These are phyloP conservation scores for Auricularia auricula-judae DNA, from an alignment of 768 basidiomycete species.

Conservation along the genomic window DNA sequence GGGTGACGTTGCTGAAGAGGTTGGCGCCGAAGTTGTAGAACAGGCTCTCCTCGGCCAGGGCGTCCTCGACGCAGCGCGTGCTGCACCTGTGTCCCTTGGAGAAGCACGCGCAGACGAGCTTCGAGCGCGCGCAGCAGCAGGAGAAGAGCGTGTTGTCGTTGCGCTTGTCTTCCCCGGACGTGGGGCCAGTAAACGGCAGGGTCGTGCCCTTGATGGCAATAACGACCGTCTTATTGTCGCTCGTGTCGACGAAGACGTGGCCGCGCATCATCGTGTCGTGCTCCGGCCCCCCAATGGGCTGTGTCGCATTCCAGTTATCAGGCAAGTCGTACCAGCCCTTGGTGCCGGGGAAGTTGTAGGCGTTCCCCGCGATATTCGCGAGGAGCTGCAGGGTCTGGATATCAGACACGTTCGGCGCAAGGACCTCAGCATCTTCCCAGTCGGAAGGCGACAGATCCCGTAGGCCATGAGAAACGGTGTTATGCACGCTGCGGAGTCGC, in stretches of 20 bases:
- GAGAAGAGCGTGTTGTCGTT: conserved; percentile 83
- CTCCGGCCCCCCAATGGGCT: conserved; percentile 46
- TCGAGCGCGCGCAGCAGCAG: conserved; percentile 86
- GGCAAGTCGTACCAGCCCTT: conserved; percentile 79
- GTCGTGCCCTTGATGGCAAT: conserved; percentile 90
- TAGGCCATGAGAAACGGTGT: conserved; percentile 31
- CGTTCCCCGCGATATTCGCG: conserved; percentile 81
- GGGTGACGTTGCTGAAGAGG: conserved; percentile 35
- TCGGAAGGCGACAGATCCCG: conserved; percentile 32
- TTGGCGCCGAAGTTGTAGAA: conserved; percentile 81
- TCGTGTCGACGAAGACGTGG: conserved; percentile 65
- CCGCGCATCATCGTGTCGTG: conserved; percentile 55
- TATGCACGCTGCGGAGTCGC: too few relatives aligned
- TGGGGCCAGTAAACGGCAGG: conserved; percentile 54
- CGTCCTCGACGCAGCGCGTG: conserved; percentile 67
- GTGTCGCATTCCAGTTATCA: conserved; percentile 43
- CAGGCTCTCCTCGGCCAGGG: conserved; percentile 79
- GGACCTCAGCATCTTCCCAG: conserved; percentile 60
- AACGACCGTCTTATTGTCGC: conserved; percentile 71
- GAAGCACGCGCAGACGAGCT: conserved; percentile 84
- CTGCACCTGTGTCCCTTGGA: conserved; percentile 62
- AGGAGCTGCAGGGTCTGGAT: conserved; percentile 70
- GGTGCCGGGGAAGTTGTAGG: conserved; percentile 53
- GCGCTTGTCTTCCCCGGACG: conserved; percentile 83
- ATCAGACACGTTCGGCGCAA: conserved; percentile 71